Evolutionary conservation across 1,139 yeast genomes (phyloP).

Genomic region (Pichia sp.): DNA sequence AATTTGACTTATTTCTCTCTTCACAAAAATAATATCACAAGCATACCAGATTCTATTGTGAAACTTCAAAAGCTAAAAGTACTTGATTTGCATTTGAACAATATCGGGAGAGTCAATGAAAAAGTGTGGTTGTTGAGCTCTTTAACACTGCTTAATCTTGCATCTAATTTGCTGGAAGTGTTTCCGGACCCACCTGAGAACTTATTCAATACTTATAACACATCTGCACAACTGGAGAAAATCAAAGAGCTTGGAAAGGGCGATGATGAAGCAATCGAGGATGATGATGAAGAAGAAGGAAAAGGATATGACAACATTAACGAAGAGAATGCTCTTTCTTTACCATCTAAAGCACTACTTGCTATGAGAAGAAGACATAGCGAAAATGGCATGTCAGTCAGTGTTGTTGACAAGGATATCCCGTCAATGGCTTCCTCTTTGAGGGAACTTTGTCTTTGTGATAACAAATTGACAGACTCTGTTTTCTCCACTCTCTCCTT

Average conservation of each 20-base stretch:
- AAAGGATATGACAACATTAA: background rate
- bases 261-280: background rate
- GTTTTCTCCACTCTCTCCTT: conserved; percentile 63
- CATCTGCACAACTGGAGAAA: background rate
- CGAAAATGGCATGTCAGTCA: conserved; percentile 13
- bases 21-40: conserved; percentile 66
- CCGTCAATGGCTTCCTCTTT: conserved; percentile 44
- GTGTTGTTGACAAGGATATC: conserved; percentile 7
- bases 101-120: conserved; percentile 62
- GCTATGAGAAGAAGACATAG: conserved; percentile 22
- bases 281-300: background rate
- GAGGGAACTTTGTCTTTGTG: conserved; percentile 59
- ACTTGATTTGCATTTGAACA: conserved; percentile 82
- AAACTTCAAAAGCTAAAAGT: conserved; percentile 51
- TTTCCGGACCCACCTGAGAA: conserved; percentile 52
- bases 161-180: conserved; percentile 67
- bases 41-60: conserved; percentile 65
- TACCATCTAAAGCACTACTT: background rate
- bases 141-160: conserved; percentile 58
- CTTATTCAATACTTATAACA: conserved; percentile 4
- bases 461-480: conserved; percentile 76
- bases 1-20: conserved; percentile 62
- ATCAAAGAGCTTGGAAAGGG: background rate
- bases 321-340: background rate
- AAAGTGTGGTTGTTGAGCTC: conserved; percentile 60